Evolutionary conservation across 2,329 filamentous ascomycete genomes (phyloP).

Genomic region (Pyrenochaeta sp.): DNA sequence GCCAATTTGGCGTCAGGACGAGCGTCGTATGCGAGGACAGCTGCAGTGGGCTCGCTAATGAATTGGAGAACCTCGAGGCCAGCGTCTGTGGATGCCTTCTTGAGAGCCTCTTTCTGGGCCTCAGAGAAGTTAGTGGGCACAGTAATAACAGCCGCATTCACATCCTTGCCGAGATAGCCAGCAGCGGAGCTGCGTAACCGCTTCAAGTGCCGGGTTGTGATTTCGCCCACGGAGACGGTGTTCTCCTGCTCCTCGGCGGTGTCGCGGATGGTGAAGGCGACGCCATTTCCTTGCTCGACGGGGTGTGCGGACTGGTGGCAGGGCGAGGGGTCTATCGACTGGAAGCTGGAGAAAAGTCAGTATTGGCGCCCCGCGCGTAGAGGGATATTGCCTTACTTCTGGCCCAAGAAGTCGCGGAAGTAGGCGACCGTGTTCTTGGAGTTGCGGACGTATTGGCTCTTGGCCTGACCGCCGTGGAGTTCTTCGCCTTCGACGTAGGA

Average conservation of each 20-base stretch:
- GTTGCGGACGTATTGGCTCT: conserved; percentile 91
- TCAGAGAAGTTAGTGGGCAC: conserved; percentile 93
- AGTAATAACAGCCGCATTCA: conserved; percentile 93
- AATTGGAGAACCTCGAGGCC: conserved; percentile 90
- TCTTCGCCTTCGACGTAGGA: conserved; percentile 97
- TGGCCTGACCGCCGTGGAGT: conserved; percentile 95
- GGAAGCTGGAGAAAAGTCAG: conserved; percentile 67
- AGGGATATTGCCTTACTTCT: conserved; percentile 70
- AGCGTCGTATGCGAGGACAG: conserved; percentile 89
- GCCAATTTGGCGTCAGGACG: conserved; percentile 74
- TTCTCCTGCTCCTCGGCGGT: conserved; percentile 64
- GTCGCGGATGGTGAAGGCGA: conserved; percentile 86
- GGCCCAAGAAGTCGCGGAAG: conserved; percentile 94
- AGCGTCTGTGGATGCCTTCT: conserved; percentile 78
- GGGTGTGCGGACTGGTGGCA: conserved; percentile 94
- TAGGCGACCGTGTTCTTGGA: conserved; percentile 91
- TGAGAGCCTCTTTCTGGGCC: conserved; percentile 82
- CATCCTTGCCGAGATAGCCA: conserved; percentile 90
- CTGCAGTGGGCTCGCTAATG: conserved; percentile 88
- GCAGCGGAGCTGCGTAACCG: conserved; percentile 83
- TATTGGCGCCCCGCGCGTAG: background rate
- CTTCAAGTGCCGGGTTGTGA: conserved; percentile 83
- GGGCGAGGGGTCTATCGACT: conserved; percentile 94
- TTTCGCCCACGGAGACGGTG: conserved; percentile 77
- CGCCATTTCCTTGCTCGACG: conserved; percentile 71